These are phyloP conservation scores for Cymodocea nodosa DNA, from an alignment of 116 monocot genomes.

Conservation along the genomic window DNA sequence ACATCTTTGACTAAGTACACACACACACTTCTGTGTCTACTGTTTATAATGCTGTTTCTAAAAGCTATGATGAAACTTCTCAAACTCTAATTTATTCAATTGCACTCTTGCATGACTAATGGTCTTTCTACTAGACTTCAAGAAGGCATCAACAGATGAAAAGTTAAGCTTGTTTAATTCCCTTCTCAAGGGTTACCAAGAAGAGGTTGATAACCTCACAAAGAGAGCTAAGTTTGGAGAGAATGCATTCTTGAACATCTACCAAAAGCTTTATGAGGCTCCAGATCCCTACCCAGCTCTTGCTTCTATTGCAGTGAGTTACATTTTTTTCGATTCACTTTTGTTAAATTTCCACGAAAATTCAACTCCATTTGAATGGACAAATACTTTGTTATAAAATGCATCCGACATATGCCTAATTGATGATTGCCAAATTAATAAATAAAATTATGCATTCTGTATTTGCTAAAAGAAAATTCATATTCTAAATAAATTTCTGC, in stretches of 20 bases:
- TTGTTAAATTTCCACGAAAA: not conserved
- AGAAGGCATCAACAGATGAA: slow-evolving; percentile 87
- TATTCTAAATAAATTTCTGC: too few relatives aligned
- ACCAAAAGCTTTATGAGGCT: slow-evolving; percentile 99
- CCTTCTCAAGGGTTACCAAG: slow-evolving; percentile 89
- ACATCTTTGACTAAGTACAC: too few relatives aligned
- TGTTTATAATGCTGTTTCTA: too few relatives aligned
- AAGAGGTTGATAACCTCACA: slow-evolving; percentile 99
- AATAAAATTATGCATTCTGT: too few relatives aligned
- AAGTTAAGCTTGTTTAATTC: slow-evolving; percentile 87
- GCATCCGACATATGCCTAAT: too few relatives aligned
- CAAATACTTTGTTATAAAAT: not conserved
- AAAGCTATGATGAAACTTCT: too few relatives aligned
- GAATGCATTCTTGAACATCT: slow-evolving; percentile 98
- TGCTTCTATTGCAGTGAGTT: slow-evolving; percentile 72
- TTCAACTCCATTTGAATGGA: not conserved
- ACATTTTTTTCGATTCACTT: not conserved
- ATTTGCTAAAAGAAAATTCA: too few relatives aligned
- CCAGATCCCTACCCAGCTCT: slow-evolving; percentile 98
- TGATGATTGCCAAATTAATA: too few relatives aligned
- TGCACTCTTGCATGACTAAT: not conserved
- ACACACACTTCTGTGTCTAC: too few relatives aligned
- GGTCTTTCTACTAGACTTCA: slow-evolving; percentile 55
- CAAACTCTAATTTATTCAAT: too few relatives aligned
- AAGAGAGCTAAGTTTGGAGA: slow-evolving; percentile 99